These are phyloP conservation scores for Rhododendron vialii DNA, from an alignment of 148 eudicot species.

Conservation along the genomic window DNA sequence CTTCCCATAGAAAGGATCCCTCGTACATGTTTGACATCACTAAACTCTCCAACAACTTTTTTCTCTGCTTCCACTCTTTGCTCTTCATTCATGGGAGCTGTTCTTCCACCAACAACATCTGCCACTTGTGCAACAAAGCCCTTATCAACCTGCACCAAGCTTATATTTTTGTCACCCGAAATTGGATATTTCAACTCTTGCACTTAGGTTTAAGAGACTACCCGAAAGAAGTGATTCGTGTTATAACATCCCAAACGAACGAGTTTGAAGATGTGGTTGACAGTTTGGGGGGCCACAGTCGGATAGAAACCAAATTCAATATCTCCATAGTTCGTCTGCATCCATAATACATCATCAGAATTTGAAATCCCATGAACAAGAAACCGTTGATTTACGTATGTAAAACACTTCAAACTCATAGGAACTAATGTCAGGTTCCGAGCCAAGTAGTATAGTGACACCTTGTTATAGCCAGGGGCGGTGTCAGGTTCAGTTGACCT, in stretches of 20 bases:
- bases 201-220: conserved; percentile 16
- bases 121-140: conserved; percentile 99
- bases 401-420: neutral
- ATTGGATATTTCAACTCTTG: neutral
- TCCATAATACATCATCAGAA: neutral
- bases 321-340: conserved; percentile 89
- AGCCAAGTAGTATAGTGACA: neutral
- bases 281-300: conserved; percentile 80
- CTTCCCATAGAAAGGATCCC: conserved; percentile 99
- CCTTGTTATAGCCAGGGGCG: neutral
- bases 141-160: conserved; percentile 68
- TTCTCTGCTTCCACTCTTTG: conserved; percentile 77
- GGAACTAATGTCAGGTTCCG: neutral
- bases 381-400: neutral
- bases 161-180: neutral
- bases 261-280: conserved; percentile 94
- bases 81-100: conserved; percentile 84
- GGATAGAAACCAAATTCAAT: conserved; percentile 94
- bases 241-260: conserved; percentile 88
- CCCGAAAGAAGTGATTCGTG: conserved; percentile 97
- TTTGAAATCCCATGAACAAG: neutral
- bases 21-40: conserved; percentile 89
- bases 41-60: conserved; percentile 86
- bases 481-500: neutral
- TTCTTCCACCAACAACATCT: conserved; percentile 78